Evolutionary conservation across 805 yeast genomes (phyloP).

Genomic region (Zygosaccharomyces lentus): DNA sequence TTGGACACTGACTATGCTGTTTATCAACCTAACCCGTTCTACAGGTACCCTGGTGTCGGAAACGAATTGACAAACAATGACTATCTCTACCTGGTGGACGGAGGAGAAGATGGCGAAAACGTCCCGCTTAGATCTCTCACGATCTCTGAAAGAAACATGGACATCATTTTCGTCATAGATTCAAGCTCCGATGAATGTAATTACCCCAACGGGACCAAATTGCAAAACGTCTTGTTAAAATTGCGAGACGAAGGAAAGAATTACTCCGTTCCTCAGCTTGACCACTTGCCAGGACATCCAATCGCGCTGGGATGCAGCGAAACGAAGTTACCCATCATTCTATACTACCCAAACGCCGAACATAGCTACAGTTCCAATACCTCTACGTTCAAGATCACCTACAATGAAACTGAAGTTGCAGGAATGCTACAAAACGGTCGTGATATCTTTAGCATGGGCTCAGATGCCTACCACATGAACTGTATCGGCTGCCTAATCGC

Average conservation of each 20-base stretch:
- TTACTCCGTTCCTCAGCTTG: slow-evolving; percentile 26
- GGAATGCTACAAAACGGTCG: slow-evolving; percentile 50
- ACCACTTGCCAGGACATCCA: slow-evolving; percentile 44
- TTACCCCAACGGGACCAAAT: slow-evolving; percentile 57
- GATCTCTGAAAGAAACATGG: slow-evolving; percentile 57
- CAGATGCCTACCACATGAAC: slow-evolving; percentile 38
- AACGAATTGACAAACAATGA: slow-evolving; percentile 30
- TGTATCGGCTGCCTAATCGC: slow-evolving; percentile 58
- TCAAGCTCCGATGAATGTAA: slow-evolving; percentile 49
- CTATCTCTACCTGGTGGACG: slow-evolving; percentile 56
- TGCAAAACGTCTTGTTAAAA: slow-evolving; percentile 36
- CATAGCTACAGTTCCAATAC: slow-evolving; percentile 46
- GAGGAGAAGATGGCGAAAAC: slow-evolving; percentile 75
- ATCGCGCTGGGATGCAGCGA: slow-evolving; percentile 76
- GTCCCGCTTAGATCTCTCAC: slow-evolving; percentile 64
- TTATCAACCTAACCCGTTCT: slow-evolving; percentile 61
- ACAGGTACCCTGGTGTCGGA: slow-evolving; percentile 25
- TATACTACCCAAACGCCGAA: slow-evolving; percentile 47
- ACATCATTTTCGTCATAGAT: slow-evolving; percentile 61
- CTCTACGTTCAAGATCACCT: slow-evolving; percentile 56
- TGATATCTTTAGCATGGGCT: slow-evolving; percentile 44
- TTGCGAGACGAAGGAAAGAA: slow-evolving; percentile 8
- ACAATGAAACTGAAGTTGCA: slow-evolving; percentile 41
- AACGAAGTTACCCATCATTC: slow-evolving; percentile 44
- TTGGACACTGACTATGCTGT: slow-evolving; percentile 48